Evolutionary conservation across 495 filamentous ascomycete genomes (phyloP), one percentile per base, ranked within the genome.

Genomic region (Daldinia concentrica): DNA sequence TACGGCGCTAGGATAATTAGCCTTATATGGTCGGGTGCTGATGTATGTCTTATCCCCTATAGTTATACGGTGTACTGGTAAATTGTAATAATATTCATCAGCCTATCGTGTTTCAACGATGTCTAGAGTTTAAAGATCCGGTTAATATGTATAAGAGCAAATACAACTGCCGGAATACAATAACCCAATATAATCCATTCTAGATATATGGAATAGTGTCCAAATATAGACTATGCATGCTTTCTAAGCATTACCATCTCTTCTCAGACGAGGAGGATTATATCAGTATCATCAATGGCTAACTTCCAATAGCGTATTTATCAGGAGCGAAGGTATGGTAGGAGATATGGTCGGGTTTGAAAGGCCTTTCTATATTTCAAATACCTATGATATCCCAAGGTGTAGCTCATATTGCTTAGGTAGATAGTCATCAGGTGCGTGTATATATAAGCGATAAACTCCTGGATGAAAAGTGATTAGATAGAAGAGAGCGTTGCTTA

Each of bases 1-100:
- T 43, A 11, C 37, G 26, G 24, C 19, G 37, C 57, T 26, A 60
- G 57, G 57, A 45, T 60, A 60, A 60, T 60, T 60, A 60, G 57
- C 37, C 57, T 60, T 24, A 60, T 45, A 9, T 60, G 3, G 19
- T 29, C 12, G 1, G 39, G 37, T 29, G 4, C 6, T 45, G 24
- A 32, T 45, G 57, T 5, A 19, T 15, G 12, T 29, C 24, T 29
- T 43, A 19, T 60, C 36, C 17, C n/a, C 24, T 37, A 30, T 29
- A n/a, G n/a, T n/a, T n/a, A 29, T 17, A 29, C 6, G 26, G 15
- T 1, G 30, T 11, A 1, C 19, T 29, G 2, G 17, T 4, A 60
- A 45, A 60, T 60, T 60, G 19, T 7, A 60, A 60, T 14, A 32
- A 43, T 60, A 45, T 45, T 15, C 6, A 60, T 32, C 27, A 22